phyloP scores from a whole-genome alignment of 2,329 filamentous ascomycete species.

The Leptographium wingfieldii region DNA sequence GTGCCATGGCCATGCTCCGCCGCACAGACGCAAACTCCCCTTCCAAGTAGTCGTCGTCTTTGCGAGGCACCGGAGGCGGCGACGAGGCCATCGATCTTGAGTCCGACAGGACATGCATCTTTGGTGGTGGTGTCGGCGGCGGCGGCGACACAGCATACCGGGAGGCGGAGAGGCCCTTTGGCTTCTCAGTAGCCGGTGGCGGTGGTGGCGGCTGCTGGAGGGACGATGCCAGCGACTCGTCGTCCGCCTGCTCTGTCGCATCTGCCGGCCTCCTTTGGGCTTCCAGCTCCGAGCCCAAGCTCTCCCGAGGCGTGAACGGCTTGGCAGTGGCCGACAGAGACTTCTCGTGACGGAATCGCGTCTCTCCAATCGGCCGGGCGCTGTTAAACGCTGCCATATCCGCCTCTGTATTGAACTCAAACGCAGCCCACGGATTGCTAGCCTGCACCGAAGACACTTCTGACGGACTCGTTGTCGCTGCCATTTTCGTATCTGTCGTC shows the following conservation, averaged over 20 bases:
- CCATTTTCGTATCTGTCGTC: slow-evolving; percentile 38
- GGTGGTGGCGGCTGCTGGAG: slow-evolving; percentile 14
- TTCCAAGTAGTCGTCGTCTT: slow-evolving; percentile 15
- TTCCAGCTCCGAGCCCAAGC: slow-evolving; percentile 13
- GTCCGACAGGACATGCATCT: slow-evolving; percentile 22
- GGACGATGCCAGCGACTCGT: not conserved
- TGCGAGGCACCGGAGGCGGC: slow-evolving; percentile 17
- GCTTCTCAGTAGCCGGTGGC: slow-evolving; percentile 8
- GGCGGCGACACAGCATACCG: slow-evolving; percentile 26
- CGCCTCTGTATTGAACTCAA: slow-evolving; percentile 41
- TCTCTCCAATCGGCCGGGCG: slow-evolving; percentile 35
- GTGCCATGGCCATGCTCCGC: slow-evolving; percentile 1
- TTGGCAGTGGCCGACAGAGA: slow-evolving; percentile 60
- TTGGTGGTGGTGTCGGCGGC: slow-evolving; percentile 24
- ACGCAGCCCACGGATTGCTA: slow-evolving; percentile 43
- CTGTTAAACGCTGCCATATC: slow-evolving; percentile 40
- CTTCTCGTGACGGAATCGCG: slow-evolving; percentile 32
- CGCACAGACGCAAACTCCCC: slow-evolving; percentile 4
- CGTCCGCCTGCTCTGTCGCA: not conserved
- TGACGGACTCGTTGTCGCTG: slow-evolving; percentile 34
- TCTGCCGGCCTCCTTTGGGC: not conserved
- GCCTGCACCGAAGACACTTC: slow-evolving; percentile 38
- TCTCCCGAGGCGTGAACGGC: slow-evolving; percentile 46
- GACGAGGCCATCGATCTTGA: slow-evolving; percentile 33
- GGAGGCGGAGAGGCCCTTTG: slow-evolving; percentile 32